Percentiles rank a stretch among this genome's conserved stretches.
phyloP scores from a whole-genome alignment of 495 filamentous ascomycete genomes.

The Rostrohypoxylon terebratum region DNA sequence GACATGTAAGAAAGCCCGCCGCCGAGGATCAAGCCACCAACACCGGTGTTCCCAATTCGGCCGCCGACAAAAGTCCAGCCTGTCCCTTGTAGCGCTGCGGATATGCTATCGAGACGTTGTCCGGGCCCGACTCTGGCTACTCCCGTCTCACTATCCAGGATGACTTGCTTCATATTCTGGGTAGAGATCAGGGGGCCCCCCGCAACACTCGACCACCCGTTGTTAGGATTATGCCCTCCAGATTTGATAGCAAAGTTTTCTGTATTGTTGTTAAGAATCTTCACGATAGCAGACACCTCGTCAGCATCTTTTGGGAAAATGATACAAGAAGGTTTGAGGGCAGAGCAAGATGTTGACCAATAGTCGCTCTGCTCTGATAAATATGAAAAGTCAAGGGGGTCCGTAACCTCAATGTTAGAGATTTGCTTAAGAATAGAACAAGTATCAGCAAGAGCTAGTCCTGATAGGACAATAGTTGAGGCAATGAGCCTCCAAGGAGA shows the following conservation, averaged over 20 bases:
- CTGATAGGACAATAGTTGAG: constrained; percentile 29
- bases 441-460: constrained; percentile 47
- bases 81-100: constrained; percentile 57
- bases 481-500: constrained; percentile 28
- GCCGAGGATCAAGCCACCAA: constrained; percentile 58
- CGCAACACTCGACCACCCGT: constrained; percentile 63
- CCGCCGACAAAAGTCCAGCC: constrained; percentile 63
- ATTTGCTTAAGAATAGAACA: constrained; percentile 49
- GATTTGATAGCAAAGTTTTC: constrained; percentile 65
- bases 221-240: constrained; percentile 64
- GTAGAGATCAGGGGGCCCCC: constrained; percentile 67
- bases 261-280: constrained; percentile 48
- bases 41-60: constrained; percentile 60
- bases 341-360: constrained; percentile 59
- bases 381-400: constrained; percentile 49
- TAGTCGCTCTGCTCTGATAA: constrained; percentile 58
- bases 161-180: constrained; percentile 56
- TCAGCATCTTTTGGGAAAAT: constrained; percentile 56
- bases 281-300: constrained; percentile 53
- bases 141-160: constrained; percentile 57
- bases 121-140: constrained; percentile 63
- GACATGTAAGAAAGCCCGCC: constrained; percentile 64
- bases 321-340: constrained; percentile 60
- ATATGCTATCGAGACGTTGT: constrained; percentile 62
- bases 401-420: constrained; percentile 51